Evolutionary conservation across 2,329 filamentous ascomycete genomes (phyloP).

Genomic region (Colletotrichum gloeosporioides): DNA sequence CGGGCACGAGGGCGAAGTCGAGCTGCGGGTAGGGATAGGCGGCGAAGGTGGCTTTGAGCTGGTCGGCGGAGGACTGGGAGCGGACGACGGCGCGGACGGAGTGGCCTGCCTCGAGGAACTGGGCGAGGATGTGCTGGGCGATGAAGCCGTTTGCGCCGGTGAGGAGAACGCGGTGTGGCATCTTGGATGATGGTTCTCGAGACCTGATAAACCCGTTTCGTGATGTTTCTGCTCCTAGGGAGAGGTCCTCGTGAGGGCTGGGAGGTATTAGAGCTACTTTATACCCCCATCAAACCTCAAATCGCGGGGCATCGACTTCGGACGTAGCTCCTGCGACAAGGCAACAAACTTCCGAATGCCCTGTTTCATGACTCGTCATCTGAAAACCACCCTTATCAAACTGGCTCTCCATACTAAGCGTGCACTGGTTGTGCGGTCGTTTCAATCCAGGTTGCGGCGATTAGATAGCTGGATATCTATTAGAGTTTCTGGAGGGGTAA

Average conservation of each 20-base stretch:
- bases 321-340: neutral
- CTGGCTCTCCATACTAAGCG: fast-evolving
- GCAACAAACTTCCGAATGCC: neutral
- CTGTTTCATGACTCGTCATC: neutral
- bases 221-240: neutral
- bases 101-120: constrained; percentile 39
- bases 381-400: neutral
- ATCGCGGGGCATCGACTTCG: neutral
- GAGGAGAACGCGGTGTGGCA: constrained; percentile 24
- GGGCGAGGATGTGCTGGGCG: constrained; percentile 42
- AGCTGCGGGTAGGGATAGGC: constrained; percentile 15
- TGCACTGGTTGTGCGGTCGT: neutral
- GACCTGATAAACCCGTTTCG: neutral
- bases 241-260: fast-evolving
- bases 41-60: neutral
- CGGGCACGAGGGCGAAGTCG: constrained; percentile 34
- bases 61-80: neutral
- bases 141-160: constrained; percentile 50
- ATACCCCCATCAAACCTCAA: neutral
- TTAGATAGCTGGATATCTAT: neutral
- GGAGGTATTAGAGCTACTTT: neutral
- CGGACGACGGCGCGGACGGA: constrained; percentile 45
- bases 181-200: neutral
- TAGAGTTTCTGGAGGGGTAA: neutral
- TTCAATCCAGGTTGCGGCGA: neutral